Conservation (phyloP, 1,284 basidiomycete genomes). For the Ceratobasidium sp. region DNA sequence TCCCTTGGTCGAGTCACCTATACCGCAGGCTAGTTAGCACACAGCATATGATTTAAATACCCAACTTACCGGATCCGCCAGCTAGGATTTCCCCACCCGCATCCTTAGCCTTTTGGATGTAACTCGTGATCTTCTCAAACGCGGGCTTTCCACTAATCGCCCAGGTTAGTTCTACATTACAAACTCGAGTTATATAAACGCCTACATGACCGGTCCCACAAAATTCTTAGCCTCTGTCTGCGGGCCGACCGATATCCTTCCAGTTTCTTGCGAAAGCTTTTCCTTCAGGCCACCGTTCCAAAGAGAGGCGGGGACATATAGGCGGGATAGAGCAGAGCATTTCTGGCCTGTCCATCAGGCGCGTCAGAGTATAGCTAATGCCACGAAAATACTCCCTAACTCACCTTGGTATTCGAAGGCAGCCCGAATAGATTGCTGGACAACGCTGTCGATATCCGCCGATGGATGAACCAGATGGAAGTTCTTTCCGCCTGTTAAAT, state of each 20-base stretch:
- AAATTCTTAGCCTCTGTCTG: slow-evolving; percentile 84
- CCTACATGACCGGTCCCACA: slow-evolving; percentile 94
- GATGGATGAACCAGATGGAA: slow-evolving; percentile 93
- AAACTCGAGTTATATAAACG: slow-evolving; percentile 38
- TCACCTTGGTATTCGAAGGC: slow-evolving; percentile 96
- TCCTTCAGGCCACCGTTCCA: slow-evolving; percentile 92
- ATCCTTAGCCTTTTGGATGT: slow-evolving; percentile 88
- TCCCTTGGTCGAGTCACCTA: slow-evolving; percentile 88
- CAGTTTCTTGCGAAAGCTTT: slow-evolving; percentile 73
- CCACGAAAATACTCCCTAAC: slow-evolving; percentile 32
- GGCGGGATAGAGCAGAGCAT: slow-evolving; percentile 91
- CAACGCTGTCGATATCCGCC: slow-evolving; percentile 88
- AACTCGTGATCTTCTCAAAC: slow-evolving; percentile 86
- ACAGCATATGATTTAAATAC: not conserved
- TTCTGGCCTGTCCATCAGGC: too few relatives aligned
- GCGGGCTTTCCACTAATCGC: slow-evolving; percentile 71
- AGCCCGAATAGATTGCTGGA: slow-evolving; percentile 84
- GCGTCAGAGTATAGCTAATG: too few relatives aligned
- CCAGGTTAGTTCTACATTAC: not conserved
- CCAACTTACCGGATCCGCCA: slow-evolving; percentile 73
- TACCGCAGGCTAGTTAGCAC: not conserved
- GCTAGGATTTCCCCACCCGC: slow-evolving; percentile 87
- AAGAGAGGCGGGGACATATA: slow-evolving; percentile 86
- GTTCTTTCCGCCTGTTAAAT: slow-evolving; percentile 83
- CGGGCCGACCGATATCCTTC: slow-evolving; percentile 85